Conservation (phyloP, 768 basidiomycete genomes). For the Exsudoporus frostii region DNA sequence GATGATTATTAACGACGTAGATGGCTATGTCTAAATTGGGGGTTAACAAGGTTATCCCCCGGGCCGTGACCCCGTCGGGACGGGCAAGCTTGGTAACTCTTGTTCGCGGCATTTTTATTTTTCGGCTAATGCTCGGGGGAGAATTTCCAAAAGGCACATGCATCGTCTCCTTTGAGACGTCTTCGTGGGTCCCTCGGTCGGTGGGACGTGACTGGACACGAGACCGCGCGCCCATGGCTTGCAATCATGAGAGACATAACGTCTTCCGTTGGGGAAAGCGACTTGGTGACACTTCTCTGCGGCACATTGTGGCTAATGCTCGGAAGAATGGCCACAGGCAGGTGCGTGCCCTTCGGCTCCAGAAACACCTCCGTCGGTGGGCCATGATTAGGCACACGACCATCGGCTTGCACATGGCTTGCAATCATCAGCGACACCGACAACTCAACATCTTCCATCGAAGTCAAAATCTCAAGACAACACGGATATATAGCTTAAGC, state of each 20-base stretch:
- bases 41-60: constrained; percentile 4
- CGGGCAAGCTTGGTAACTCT: not conserved
- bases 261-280: no score
- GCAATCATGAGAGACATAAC: not conserved
- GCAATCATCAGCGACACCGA: not conserved
- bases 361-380: not conserved
- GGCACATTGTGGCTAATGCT: no score
- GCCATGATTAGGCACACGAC: not conserved
- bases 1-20: no score
- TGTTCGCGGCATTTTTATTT: not conserved
- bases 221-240: not conserved
- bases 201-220: not conserved
- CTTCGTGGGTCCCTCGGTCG: not conserved
- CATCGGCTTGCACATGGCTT: not conserved
- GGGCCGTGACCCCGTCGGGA: not conserved
- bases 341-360: no score
- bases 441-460: not conserved
- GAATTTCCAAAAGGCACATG: not conserved
- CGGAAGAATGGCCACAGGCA: no score
- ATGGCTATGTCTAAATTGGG: constrained; percentile 10
- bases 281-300: no score
- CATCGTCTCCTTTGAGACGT: not conserved
- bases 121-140: not conserved
- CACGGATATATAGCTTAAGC: no score
- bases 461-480: not conserved